A percentile compares a stretch with the other conserved stretches of the same genome.
Conservation (phyloP, 108 stramenopile species). For the Aurantiochytrium sp. region DNA sequence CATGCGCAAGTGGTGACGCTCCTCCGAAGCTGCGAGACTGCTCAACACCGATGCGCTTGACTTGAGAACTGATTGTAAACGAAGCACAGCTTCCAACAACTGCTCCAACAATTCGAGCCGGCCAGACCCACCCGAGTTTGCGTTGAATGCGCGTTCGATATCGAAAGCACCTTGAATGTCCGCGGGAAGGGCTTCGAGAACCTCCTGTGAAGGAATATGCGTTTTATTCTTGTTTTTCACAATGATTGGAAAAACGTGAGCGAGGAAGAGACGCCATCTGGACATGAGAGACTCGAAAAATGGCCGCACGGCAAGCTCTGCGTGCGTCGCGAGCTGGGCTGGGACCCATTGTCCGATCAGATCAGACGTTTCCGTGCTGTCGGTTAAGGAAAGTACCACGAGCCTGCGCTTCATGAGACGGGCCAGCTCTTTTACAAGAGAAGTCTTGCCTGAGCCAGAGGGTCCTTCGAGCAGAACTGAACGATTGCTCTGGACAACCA, state of each 20-base stretch:
- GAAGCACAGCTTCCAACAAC: not conserved
- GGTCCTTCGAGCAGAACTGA: slow-evolving; percentile 19
- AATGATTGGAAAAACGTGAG: not conserved
- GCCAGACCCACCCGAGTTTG: not conserved
- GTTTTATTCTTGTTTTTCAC: not conserved
- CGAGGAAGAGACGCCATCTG: not conserved
- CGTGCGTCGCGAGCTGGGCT: not conserved
- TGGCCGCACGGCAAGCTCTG: not conserved
- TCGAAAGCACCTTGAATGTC: not conserved
- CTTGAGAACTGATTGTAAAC: not conserved
- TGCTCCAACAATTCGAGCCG: not conserved
- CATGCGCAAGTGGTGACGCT: not conserved
- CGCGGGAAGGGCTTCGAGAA: not conserved
- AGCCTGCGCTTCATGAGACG: not conserved
- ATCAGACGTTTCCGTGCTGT: slow-evolving; percentile 18
- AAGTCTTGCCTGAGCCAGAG: slow-evolving; percentile 19
- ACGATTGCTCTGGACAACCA: not conserved
- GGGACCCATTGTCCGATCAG: slow-evolving; percentile 25
- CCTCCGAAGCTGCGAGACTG: not conserved
- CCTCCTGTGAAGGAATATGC: not conserved
- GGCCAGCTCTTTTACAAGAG: slow-evolving; percentile 23
- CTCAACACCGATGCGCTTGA: not conserved
- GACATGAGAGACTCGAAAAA: not conserved
- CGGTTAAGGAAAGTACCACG: not conserved
- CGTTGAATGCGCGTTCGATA: not conserved